phyloP scores from a whole-genome alignment of 306 rosid genomes.

The Amphicarpaea edgeworthii region DNA sequence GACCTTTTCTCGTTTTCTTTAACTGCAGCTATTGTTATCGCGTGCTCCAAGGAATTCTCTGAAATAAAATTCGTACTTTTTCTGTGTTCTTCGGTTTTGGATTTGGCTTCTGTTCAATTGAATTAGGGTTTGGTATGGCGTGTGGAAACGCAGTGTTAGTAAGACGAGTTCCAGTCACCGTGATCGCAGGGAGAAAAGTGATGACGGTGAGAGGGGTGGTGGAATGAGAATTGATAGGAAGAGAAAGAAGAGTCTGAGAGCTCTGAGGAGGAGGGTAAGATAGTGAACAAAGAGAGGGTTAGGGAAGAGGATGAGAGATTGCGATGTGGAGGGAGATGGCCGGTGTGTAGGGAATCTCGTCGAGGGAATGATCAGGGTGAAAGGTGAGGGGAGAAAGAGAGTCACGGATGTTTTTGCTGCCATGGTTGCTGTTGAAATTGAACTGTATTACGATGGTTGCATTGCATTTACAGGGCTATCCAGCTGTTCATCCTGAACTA shows the following conservation, averaged over 20 bases:
- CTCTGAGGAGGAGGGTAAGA: slow-evolving; percentile 53
- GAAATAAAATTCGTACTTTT: not conserved
- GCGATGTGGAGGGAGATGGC: slow-evolving; percentile 21
- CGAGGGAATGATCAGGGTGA: slow-evolving; percentile 52
- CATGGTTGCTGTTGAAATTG: slow-evolving; percentile 65
- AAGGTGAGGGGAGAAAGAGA: slow-evolving; percentile 35
- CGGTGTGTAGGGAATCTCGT: slow-evolving; percentile 36
- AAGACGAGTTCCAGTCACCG: slow-evolving; percentile 35
- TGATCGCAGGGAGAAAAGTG: slow-evolving; percentile 32
- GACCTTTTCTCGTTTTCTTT: too few species aligned
- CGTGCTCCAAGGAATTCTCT: too few species aligned
- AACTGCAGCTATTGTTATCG: too few species aligned
- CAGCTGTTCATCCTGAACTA: slow-evolving; percentile 58
- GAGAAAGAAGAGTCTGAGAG: slow-evolving; percentile 40
- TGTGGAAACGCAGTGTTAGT: slow-evolving; percentile 44
- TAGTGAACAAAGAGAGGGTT: slow-evolving; percentile 34
- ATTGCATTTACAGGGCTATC: slow-evolving; percentile 51
- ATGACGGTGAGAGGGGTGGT: slow-evolving; percentile 22
- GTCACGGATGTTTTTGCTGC: slow-evolving; percentile 88
- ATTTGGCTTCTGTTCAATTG: not conserved
- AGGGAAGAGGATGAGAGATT: slow-evolving; percentile 36
- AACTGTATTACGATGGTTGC: slow-evolving; percentile 5
- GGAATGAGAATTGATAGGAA: slow-evolving; percentile 40
- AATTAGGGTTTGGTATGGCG: slow-evolving; percentile 60
- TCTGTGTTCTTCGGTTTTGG: not conserved